Base-by-base conservation (phyloP, 2,329 filamentous ascomycete species). In the Fusarium sp. region DNA sequence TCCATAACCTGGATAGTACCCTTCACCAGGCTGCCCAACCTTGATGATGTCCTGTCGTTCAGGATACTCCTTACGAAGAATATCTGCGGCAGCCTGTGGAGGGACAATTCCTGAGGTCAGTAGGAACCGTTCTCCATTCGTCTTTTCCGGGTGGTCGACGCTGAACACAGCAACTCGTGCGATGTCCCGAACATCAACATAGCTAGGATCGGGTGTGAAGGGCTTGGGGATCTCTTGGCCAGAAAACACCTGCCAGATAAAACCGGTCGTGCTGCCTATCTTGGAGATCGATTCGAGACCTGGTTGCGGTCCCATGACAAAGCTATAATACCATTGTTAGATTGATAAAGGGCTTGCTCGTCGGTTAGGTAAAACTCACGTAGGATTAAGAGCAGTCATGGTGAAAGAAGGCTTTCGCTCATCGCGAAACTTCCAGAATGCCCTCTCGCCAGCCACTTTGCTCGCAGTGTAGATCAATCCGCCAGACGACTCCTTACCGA, bases 271-370 rank as follows among this genome's bases (percentile, higher is more conserved):
- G 8, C 8, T 28, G 3, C 65, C 64, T 26, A 74, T 60, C 40
- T 74, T 72, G 32, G 61, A 63, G 19, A 61, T 24, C 3, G 69
- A 72, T 6, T 70, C 62, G 2, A 72, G 59, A 15, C 40, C 63
- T 2, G 62, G 47, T 11, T 68, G 68, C 1, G 71, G 71, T 19
- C 71, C 71, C 70, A 74, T 70, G 8, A 74, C 71, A n/a, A 71
- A 74, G 13, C 71, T 74, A 20, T 13, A 17, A 4, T 10, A 10
- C 14, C 5, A 9, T n/a, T 4, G 35, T 62, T 9, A 62, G 43
- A 37, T 5, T 28, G 28, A 4, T 2, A 0, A 14, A 17, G 3
- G 2, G 15, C 17, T 5, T 0, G 7, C 6, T 1, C 11, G 20
- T 7, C 7, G 17, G 14, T 24, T 2, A 11, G 9, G 5, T 8